These are phyloP conservation scores for Fraxinus latifolia DNA, from an alignment of 305 asterid genomes.

Conservation along the genomic window DNA sequence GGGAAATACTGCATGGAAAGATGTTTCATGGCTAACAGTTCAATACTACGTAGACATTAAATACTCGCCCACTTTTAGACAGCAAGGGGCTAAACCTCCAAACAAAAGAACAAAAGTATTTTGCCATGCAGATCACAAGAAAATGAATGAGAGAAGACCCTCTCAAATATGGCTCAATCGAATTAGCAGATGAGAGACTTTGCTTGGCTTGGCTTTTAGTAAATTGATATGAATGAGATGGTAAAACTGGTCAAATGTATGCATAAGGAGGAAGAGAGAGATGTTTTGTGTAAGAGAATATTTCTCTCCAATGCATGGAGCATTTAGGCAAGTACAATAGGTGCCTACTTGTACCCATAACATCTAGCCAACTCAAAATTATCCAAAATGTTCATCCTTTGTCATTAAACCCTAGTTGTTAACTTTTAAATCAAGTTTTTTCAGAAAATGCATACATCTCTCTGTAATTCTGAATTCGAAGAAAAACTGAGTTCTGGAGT, in stretches of 20 bases:
- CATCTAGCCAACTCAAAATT: not conserved
- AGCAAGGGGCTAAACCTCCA: not conserved
- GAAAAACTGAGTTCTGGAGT: not conserved
- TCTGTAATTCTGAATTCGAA: not conserved
- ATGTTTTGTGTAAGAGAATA: not conserved
- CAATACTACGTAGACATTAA: not conserved
- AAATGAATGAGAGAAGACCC: not conserved
- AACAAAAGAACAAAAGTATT: not conserved
- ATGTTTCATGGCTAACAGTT: not conserved
- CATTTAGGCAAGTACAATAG: not conserved
- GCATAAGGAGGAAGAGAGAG: not conserved
- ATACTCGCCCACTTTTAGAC: not conserved
- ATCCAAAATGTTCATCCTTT: not conserved
- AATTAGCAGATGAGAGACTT: not conserved
- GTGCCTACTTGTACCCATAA: not conserved
- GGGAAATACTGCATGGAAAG: not conserved
- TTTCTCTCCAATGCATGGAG: not conserved
- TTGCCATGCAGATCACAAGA: not conserved
- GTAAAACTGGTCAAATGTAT: not conserved
- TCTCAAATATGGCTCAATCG: not conserved
- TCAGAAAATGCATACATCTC: not conserved
- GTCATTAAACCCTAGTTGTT: not conserved
- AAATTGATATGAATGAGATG: not conserved
- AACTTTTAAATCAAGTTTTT: not conserved
- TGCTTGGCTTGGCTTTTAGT: not conserved